Evolutionary conservation across 225 moss, liverwort and hornwort species (phyloP), one percentile per base, ranked within the genome.

Genomic region (Polytrichum commune): DNA sequence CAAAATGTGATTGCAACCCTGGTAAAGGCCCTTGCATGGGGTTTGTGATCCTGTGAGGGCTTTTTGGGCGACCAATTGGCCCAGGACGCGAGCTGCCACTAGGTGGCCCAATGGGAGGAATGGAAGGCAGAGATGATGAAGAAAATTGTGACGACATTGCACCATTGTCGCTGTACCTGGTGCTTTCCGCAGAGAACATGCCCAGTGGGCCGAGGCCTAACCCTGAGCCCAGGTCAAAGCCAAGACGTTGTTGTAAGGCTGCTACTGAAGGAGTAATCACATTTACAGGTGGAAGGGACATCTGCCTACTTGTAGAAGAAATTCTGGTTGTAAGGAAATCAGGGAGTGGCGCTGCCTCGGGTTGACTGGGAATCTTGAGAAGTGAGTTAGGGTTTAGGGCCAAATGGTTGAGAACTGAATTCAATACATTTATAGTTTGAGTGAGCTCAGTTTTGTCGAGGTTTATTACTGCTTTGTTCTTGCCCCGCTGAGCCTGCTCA

Each of bases 251-350:
- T 68, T 85, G 85, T 53, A 89, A 72, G 18, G 83, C 85, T 25
- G 89, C 89, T 7, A 89, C 81, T n/a, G 89, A 89, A 23, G 85
- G 89, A 57, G 89, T 89, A 60, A 88, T 85, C 68, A 88, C 88
- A 62, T 78, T 88, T 54, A 88, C 86, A 16, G 89, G 78, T 28
- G 89, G 69, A 35, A 83, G 53, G 32, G 85, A 74, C 13, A 73
- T 73, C 56, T 77, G 84, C 60, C 84, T 80, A 29, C 74, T 80
- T 5, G 79, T 67, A 77, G 74, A 19, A 60, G 83, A 71, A 29
- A 83, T 71, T 55, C 81, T 78, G 32, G 78, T 64, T 35, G 75
- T 75, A 29, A 85, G 67, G 33, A 85, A 78, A 54, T 81, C 84
- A 10, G 84, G 73, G 63, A 78, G 78, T 20, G 64, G 57, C 7